Percentiles rank a stretch among this genome's conserved stretches.
Conservation (phyloP, 2,329 filamentous ascomycete species). For the Fusarium globosum region DNA sequence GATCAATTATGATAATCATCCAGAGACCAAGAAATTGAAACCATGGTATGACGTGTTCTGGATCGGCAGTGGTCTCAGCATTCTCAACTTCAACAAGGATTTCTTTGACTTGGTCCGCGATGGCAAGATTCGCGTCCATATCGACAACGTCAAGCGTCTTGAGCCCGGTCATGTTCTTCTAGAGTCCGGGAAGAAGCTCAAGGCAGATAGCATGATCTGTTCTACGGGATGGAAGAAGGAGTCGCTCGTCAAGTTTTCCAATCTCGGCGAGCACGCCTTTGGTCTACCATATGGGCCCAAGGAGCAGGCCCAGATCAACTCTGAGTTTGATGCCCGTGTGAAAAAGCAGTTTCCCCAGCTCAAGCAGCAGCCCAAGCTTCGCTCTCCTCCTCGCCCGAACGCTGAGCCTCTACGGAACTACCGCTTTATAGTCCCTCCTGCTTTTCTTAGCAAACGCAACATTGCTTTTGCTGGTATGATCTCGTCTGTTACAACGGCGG, state of each 20-base stretch:
- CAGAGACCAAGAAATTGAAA: slow-evolving; percentile 52
- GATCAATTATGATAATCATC: slow-evolving; percentile 57
- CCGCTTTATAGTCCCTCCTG: slow-evolving; percentile 1
- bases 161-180: slow-evolving; percentile 54
- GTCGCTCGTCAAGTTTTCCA: background rate
- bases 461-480: slow-evolving; percentile 5
- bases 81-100: slow-evolving; percentile 63
- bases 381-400: background rate
- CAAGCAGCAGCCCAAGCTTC: background rate
- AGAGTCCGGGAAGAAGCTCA: slow-evolving; percentile 52
- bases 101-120: slow-evolving; percentile 62
- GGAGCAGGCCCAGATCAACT: background rate
- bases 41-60: slow-evolving; percentile 56
- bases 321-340: background rate
- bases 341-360: background rate
- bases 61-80: slow-evolving; percentile 61
- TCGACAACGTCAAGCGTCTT: slow-evolving; percentile 58
- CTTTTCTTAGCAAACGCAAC: background rate
- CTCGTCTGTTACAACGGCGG: background rate
- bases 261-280: background rate
- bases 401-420: background rate
- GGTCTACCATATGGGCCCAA: background rate
- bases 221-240: slow-evolving; percentile 62
- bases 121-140: slow-evolving; percentile 59
- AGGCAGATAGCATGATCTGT: slow-evolving; percentile 60